Evolutionary conservation across 2,329 filamentous ascomycete genomes (phyloP).

Genomic region (Diaporthe citri): DNA sequence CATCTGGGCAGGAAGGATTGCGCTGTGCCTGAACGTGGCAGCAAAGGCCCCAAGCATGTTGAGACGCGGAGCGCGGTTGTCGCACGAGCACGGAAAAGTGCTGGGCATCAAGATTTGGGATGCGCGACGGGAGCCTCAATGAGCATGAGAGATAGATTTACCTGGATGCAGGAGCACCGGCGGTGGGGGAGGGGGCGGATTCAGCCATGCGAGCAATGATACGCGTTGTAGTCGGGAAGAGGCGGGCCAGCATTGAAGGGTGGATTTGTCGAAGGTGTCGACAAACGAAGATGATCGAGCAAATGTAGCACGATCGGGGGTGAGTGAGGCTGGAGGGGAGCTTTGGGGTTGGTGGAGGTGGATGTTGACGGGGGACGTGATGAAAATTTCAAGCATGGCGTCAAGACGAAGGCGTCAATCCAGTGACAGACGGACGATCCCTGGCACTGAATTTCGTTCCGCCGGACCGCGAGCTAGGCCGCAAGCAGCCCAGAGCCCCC

Average conservation of each 20-base stretch:
- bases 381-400: constrained; percentile 29
- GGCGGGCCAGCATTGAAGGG: constrained; percentile 2
- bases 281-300: constrained; percentile 6
- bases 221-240: constrained; percentile 24
- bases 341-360: not conserved
- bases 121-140: constrained; percentile 3
- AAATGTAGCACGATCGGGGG: constrained; percentile 18
- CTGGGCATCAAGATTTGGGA: constrained; percentile 7
- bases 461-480: constrained; percentile 28
- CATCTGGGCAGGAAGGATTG: constrained; percentile 5
- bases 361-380: constrained; percentile 20
- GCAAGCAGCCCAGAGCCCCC: not conserved
- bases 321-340: constrained; percentile 3
- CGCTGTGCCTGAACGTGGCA: not conserved
- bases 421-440: constrained; percentile 15
- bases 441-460: constrained; percentile 32
- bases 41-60: not conserved
- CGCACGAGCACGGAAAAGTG: not conserved
- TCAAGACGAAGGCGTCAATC: constrained; percentile 21
- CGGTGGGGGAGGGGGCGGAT: constrained; percentile 30
- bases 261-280: constrained; percentile 1
- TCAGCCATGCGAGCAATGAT: constrained; percentile 19
- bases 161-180: constrained; percentile 15
- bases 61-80: not conserved
- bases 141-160: constrained; percentile 22